These are phyloP conservation scores for Tuber aestivum DNA, from an alignment of 495 filamentous ascomycete species.

Conservation along the genomic window DNA sequence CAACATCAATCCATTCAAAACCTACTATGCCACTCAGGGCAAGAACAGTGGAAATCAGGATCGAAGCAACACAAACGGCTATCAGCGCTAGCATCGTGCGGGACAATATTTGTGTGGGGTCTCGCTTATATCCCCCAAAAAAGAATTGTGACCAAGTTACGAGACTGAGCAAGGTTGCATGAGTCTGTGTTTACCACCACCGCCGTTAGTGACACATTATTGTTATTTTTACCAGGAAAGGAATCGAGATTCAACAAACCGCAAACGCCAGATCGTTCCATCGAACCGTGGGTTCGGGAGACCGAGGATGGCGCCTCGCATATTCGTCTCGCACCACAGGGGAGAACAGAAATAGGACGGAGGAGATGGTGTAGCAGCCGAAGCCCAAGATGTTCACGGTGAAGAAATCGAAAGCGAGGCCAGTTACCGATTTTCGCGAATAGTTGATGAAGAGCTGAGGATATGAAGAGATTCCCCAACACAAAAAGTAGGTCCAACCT, in stretches of 20 bases:
- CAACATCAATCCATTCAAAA: constrained; percentile 77
- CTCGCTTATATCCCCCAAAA: constrained; percentile 45
- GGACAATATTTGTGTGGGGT: constrained; percentile 53
- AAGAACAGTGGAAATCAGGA: constrained; percentile 53
- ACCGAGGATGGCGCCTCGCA: constrained; percentile 65
- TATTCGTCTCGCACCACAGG: constrained; percentile 73
- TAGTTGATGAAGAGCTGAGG: constrained; percentile 78
- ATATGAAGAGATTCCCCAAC: constrained; percentile 87
- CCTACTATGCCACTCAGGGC: constrained; percentile 46
- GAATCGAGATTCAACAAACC: constrained; percentile 32
- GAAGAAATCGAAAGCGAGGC: constrained; percentile 80
- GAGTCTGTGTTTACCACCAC: constrained; percentile 42
- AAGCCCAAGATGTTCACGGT: constrained; percentile 70
- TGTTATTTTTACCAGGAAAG: background rate
- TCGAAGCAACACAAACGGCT: constrained; percentile 57
- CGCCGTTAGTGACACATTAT: background rate
- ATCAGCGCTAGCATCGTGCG: constrained; percentile 61
- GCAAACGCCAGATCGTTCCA: constrained; percentile 89
- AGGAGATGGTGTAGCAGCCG: constrained; percentile 68
- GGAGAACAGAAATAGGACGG: constrained; percentile 67
- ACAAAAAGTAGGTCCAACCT: constrained; percentile 59
- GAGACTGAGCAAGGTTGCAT: constrained; percentile 63
- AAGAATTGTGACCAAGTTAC: constrained; percentile 69
- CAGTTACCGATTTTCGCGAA: constrained; percentile 65
- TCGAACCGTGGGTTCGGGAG: constrained; percentile 71